A percentile compares a stretch with the other conserved stretches of the same genome.
Conservation (phyloP, 2,329 filamentous ascomycete species). For the Alternaria triticina region DNA sequence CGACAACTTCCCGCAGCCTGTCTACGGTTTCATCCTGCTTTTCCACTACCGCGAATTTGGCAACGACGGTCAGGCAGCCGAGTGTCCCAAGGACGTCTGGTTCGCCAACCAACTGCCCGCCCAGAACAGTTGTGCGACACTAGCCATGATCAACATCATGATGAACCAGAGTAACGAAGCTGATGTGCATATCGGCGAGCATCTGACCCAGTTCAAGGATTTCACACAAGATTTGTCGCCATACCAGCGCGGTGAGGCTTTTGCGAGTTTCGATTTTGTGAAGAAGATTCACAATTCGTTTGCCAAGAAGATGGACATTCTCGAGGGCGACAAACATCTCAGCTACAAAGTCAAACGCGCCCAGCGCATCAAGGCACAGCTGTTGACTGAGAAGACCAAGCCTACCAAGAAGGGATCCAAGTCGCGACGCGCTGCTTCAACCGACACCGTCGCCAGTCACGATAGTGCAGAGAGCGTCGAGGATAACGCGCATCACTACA, state of each 20-base stretch:
- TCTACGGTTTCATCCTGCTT: conserved; percentile 88
- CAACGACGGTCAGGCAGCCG: conserved; percentile 56
- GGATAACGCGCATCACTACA: conserved; percentile 81
- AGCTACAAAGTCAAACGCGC: conserved; percentile 60
- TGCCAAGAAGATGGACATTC: conserved; percentile 65
- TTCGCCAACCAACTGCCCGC: conserved; percentile 83
- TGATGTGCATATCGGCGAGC: conserved; percentile 66
- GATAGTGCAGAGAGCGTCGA: conserved; percentile 56
- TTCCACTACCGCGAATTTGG: conserved; percentile 71
- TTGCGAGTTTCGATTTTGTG: conserved; percentile 77
- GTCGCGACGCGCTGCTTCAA: conserved; percentile 40
- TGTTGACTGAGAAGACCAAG: conserved; percentile 11
- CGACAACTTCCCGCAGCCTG: conserved; percentile 35
- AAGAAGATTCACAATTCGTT: conserved; percentile 88
- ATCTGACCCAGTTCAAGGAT: conserved; percentile 74
- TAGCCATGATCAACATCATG: conserved; percentile 89
- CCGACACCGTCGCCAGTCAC: conserved; percentile 36
- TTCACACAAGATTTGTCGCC: conserved; percentile 73
- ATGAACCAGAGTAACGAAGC: conserved; percentile 73
- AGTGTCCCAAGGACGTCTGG: conserved; percentile 75
- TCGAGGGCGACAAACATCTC: conserved; percentile 78
- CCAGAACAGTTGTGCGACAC: conserved; percentile 84
- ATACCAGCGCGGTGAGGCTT: conserved; percentile 74
- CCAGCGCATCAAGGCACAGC: conserved; percentile 26
- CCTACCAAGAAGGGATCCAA: conserved; percentile 51